Conservation (phyloP, 352 stramenopile genomes). For the Pythium folliculosum region DNA sequence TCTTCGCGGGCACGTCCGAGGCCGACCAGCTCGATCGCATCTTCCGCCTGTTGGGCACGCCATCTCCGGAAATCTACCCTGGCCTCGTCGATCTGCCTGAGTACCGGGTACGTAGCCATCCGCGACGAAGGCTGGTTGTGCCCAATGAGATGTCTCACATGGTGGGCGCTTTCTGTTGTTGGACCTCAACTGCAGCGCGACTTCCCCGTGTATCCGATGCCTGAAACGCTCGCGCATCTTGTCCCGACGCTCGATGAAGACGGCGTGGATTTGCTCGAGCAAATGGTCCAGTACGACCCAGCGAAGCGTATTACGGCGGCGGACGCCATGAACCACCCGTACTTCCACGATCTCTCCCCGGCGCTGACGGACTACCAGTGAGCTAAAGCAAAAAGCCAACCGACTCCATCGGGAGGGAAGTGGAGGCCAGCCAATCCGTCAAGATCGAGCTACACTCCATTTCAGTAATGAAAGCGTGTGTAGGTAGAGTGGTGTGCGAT, state of each 20-base stretch:
- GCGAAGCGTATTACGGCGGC: constrained; percentile 92
- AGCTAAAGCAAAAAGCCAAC: neutral
- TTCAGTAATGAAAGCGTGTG: neutral
- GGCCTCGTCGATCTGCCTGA: constrained; percentile 96
- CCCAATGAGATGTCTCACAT: neutral
- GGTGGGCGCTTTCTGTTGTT: neutral
- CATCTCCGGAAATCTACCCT: constrained; percentile 93
- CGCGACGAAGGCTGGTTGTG: neutral
- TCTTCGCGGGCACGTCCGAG: constrained; percentile 97
- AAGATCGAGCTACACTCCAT: neutral
- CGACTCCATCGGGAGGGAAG: neutral
- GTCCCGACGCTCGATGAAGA: constrained; percentile 90
- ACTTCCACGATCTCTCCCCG: constrained; percentile 94
- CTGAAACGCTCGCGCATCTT: constrained; percentile 86
- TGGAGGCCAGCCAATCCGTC: neutral
- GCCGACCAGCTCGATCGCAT: constrained; percentile 97
- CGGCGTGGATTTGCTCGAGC: constrained; percentile 92
- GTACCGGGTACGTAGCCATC: constrained; percentile 78
- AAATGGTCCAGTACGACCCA: constrained; percentile 89
- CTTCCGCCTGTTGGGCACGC: constrained; percentile 97
- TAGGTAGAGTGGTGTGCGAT: neutral
- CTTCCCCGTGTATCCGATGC: constrained; percentile 91
- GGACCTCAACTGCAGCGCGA: constrained; percentile 45
- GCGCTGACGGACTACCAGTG: constrained; percentile 63
- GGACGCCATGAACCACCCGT: constrained; percentile 96